These are phyloP conservation scores for Aureobasidium subglaciale DNA, from an alignment of 2,329 filamentous ascomycete genomes.

Conservation along the genomic window DNA sequence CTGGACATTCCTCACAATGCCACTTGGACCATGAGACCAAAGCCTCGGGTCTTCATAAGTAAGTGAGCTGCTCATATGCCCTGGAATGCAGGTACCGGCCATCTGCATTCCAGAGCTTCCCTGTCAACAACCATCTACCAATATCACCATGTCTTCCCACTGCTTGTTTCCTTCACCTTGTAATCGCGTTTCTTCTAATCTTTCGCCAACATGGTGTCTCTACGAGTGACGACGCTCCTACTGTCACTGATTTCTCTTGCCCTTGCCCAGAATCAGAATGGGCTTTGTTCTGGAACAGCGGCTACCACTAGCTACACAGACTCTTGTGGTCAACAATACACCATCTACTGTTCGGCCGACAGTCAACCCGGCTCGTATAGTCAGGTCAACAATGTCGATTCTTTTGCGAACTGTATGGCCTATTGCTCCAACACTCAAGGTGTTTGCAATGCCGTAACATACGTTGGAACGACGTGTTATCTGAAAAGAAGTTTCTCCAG, in stretches of 20 bases:
- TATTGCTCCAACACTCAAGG: neutral
- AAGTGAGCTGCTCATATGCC: neutral
- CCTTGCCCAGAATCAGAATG: neutral
- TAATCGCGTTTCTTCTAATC: neutral
- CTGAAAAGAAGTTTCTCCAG: constrained; percentile 3
- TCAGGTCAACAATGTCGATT: neutral
- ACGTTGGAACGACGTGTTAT: constrained; percentile 3
- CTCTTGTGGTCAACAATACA: constrained; percentile 13
- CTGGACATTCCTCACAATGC: neutral
- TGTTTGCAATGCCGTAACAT: neutral
- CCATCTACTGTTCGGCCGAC: constrained; percentile 16
- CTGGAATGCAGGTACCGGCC: constrained; percentile 5
- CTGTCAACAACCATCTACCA: neutral
- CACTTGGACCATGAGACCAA: neutral
- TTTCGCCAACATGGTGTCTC: constrained; percentile 10
- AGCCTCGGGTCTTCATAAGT: neutral
- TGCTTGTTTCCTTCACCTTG: neutral
- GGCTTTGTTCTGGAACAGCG: neutral
- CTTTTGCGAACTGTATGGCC: neutral
- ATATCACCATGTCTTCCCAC: neutral
- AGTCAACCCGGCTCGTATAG: constrained; percentile 9
- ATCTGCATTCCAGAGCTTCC: neutral
- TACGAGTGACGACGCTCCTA: neutral
- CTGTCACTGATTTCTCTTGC: neutral
- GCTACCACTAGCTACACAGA: constrained; percentile 10